Base-by-base conservation (phyloP, 805 yeast species). In the Lipomyces sp. region DNA sequence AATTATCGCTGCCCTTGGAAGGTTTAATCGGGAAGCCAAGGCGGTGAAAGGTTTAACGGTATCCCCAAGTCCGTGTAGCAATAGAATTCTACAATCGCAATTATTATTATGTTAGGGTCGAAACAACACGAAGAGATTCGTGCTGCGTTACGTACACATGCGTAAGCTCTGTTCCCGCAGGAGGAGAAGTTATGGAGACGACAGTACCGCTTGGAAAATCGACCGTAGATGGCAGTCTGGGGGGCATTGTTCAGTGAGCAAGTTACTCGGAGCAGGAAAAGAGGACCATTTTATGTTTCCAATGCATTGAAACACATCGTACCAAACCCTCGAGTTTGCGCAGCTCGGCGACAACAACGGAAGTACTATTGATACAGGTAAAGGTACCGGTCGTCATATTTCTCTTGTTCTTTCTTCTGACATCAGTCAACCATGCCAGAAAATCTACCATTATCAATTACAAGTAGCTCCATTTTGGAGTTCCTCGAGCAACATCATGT, bases 41-140 rank as follows among this genome's bases (percentile, higher is more conserved):
- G 54, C 57, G 18, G 67, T 50, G 55, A 34, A 69, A 7, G 65
- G 65, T 15, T 18, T 53, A 4, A 68, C 60, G 10, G 65, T 59
- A 39, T 69, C 72, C 39, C 72, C 72, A 13, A 69, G 30, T 6
- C 72, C 72, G 53, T 69, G 72, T 10, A 69, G 65, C 29, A 69
- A 62, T 4, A 69, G 5, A 5, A 67, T 35, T 7, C 71, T 67
- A 34, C 15, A 58, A 15, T 11, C 3, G 39, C 45, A 18, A 11
- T 55, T 37, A 59, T 29, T 18, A 54, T 48, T 29, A 32, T 11
- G 18, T 55, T 32, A 24, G 55, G 15, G 39, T 29, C 34, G 13
- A 42, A n/a, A 11, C 11, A 33, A 5, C 48, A 6, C n/a, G n/a
- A 10, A 8, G 33, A 32, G 35, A 7, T 51, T 37, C 42, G 13